Evolutionary conservation across 163 green algal genomes (phyloP), one percentile per base, ranked within the genome.

Genomic region (Coccomyxa subellipsoidea): DNA sequence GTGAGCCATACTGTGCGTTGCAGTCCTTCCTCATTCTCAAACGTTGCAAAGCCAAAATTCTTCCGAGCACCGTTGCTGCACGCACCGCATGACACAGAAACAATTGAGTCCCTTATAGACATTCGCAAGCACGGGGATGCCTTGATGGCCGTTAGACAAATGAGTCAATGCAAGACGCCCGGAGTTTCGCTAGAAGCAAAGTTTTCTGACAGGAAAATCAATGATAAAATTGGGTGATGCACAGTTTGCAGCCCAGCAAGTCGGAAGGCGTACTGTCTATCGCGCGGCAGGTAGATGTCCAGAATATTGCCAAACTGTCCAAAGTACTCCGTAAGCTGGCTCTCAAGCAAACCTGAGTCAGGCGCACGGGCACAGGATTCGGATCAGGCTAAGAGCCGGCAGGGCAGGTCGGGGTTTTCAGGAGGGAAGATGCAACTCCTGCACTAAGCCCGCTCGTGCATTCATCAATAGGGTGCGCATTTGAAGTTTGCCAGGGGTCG

Each of bases 31-130:
- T 77, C 70, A 6, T 31, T 27, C 32, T 77, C 34, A 34, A 77
- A 77, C 12, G 70, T 77, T 18, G 34, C 34, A 34, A 77, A 77
- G 70, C 70, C 70, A 77, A 47, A 77, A 34, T 77, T 77, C 6
- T 77, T 77, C 2, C 70, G 70, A 31, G 70, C 27, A 18, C 70
- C 70, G 70, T 77, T 77, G 70, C 70, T 77, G 70, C 31, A 5
- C 8, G 70, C 70, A 38, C 10, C 32, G 18, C 70, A 8, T 59
- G 15, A 59, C 47, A 59, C 15, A 59, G 15, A 7, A 59, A n/a
- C n/a, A n/a, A n/a, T n/a, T n/a, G n/a, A n/a, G n/a, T n/a, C n/a
- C n/a, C n/a, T n/a, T n/a, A n/a, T n/a, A n/a, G n/a, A n/a, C n/a
- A 59, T 21, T 59, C 5, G 23, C 47, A 23, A 23, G n/a, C n/a